These are phyloP conservation scores for Trypanosoma vivax DNA, from an alignment of 208 protist species.

Conservation along the genomic window DNA sequence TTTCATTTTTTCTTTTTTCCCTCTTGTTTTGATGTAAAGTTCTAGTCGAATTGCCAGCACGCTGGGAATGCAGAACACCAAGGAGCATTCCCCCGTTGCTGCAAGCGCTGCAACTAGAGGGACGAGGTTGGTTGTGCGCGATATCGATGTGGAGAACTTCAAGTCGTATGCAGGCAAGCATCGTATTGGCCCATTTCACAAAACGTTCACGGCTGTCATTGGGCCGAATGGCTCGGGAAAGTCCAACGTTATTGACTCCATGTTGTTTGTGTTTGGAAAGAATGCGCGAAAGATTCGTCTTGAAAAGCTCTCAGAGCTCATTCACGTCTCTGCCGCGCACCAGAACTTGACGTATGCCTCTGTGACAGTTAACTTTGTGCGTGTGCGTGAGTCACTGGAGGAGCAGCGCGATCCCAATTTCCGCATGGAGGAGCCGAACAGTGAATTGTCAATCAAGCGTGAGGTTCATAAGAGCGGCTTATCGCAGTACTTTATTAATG, in stretches of 20 bases:
- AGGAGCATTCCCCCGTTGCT: neutral
- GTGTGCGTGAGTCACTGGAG: constrained; percentile 81
- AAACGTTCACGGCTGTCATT: constrained; percentile 99
- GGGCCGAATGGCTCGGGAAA: constrained; percentile 99
- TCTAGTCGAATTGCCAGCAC: constrained; percentile 8
- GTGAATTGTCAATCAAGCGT: constrained; percentile 92
- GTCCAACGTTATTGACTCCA: constrained; percentile 99
- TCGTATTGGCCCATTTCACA: constrained; percentile 99
- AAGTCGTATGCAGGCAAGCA: constrained; percentile 99
- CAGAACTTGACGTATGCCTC: constrained; percentile 87
- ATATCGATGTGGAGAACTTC: constrained; percentile 99
- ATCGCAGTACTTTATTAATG: constrained; percentile 95
- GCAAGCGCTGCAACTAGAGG: neutral
- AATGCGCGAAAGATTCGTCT: constrained; percentile 97
- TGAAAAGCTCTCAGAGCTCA: constrained; percentile 96
- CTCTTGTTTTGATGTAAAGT: constrained; percentile 1
- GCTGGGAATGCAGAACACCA: neutral
- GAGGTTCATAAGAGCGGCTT: constrained; percentile 84
- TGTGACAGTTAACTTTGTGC: constrained; percentile 97
- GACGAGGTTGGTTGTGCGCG: constrained; percentile 93
- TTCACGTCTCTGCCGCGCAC: constrained; percentile 97
- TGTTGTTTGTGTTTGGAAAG: constrained; percentile 99
- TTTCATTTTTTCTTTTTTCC: constrained; percentile 18
- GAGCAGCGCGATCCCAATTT: constrained; percentile 51
- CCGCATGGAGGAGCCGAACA: constrained; percentile 85